Evolutionary conservation across 257 asterid species (phyloP), one percentile per base, ranked within the genome.

Genomic region (Solanum bulbocastanum): DNA sequence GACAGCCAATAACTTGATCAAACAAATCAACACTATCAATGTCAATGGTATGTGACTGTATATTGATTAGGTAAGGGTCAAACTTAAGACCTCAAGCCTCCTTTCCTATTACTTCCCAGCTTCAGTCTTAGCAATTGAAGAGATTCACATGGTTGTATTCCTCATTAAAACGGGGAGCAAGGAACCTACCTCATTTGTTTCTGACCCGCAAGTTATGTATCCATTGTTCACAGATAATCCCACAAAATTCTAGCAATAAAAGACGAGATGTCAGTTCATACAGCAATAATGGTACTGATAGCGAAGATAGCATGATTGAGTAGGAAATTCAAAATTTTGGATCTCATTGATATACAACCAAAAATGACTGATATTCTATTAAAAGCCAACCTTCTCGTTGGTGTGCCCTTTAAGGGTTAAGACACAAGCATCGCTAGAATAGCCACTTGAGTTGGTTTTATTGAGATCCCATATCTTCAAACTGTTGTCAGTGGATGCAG

Each of bases 401-500:
- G 98, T 91, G 87, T 97, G 99, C 72, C 99, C 99, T 88, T 88
- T 92, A 68, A 95, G 98, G 79, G 98, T 96, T 87, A 91, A 92
- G 73, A 89, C 84, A 89, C 98, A 95, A 40, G 98, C 98, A 90
- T 96, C 95, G 86, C 91, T 92, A 60, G 99, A 96, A 52, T 93
- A 84, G 85, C 89, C 88, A 89, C 87, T 90, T 89, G 98, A 86
- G 86, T 88, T 93, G 68, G 98, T 93, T 91, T 94, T 96, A 71
- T 92, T 97, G 69, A 97, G 94, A 93, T 97, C 99, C 99, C 99
- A 97, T 74, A 97, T 88, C 90, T 96, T 96, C 89, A 97, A 89
- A 10, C 98, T 96, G 93, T 96, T 97, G 92, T 97, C 99, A 1
- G 98, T 97, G 82, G 99, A 97, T 87, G 99, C 99, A 86, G 99